Evolutionary conservation across 1,284 basidiomycete genomes (phyloP).

Genomic region (Sphaerobolus stellatus): DNA sequence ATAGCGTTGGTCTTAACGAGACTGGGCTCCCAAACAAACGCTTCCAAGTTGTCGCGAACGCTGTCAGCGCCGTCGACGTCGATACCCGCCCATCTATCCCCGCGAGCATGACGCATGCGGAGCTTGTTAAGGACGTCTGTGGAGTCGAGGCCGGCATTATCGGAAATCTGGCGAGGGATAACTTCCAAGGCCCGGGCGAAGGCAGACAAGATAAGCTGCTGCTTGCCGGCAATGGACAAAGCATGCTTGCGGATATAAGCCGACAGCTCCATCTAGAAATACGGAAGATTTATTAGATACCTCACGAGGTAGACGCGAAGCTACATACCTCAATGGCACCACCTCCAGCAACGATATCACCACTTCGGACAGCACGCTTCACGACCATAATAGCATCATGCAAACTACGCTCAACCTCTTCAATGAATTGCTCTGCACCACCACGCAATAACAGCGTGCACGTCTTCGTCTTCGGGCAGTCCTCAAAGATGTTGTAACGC

Average conservation of each 20-base stretch:
- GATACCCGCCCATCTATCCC: slow-evolving; percentile 89
- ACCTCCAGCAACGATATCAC: slow-evolving; percentile 95
- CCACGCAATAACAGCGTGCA: slow-evolving; percentile 96
- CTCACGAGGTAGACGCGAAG: too few species aligned
- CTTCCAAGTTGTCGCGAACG: slow-evolving; percentile 93
- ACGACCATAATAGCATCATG: slow-evolving; percentile 99
- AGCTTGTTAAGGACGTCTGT: slow-evolving; percentile 98
- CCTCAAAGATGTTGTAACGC: slow-evolving; percentile 95
- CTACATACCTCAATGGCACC: slow-evolving; percentile 88
- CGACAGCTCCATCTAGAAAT: slow-evolving; percentile 88
- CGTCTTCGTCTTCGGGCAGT: slow-evolving; percentile 94
- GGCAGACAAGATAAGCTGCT: slow-evolving; percentile 92
- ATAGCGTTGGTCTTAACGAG: slow-evolving; percentile 96
- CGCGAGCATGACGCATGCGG: slow-evolving; percentile 93
- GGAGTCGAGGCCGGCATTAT: slow-evolving; percentile 97
- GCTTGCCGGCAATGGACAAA: slow-evolving; percentile 92
- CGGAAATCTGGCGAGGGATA: slow-evolving; percentile 97
- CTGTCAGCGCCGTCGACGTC: slow-evolving; percentile 90
- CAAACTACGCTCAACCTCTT: slow-evolving; percentile 95
- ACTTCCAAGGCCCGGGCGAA: slow-evolving; percentile 97
- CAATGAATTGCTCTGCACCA: slow-evolving; percentile 98
- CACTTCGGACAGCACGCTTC: slow-evolving; percentile 94
- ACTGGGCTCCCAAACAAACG: slow-evolving; percentile 98
- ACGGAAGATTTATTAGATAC: slow-evolving; percentile 9
- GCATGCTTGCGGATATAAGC: slow-evolving; percentile 90